A percentile compares a stretch with the other conserved stretches of the same genome.
Conservation (phyloP, 805 yeast genomes). For the Hanseniaspora occidentalis region DNA sequence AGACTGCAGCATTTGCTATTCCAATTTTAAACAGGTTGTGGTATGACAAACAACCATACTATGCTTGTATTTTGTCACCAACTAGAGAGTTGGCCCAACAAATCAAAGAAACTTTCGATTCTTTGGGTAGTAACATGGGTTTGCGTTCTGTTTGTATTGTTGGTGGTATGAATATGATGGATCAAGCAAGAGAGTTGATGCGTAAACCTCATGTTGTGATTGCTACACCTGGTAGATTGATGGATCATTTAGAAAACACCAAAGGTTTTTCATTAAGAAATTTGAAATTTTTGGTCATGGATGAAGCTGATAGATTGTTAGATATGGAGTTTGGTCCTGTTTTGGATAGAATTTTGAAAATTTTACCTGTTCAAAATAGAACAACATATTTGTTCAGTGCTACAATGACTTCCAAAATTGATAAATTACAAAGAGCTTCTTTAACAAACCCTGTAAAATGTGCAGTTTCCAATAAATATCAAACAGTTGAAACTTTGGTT, state of each 20-base stretch:
- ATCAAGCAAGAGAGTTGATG: constrained; percentile 87
- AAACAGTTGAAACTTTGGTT: constrained; percentile 87
- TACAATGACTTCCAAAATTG: constrained; percentile 94
- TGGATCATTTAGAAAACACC: constrained; percentile 89
- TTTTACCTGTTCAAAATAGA: constrained; percentile 70
- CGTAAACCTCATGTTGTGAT: constrained; percentile 89
- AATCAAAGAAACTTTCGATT: constrained; percentile 90
- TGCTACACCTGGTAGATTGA: constrained; percentile 89
- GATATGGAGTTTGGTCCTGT: constrained; percentile 98
- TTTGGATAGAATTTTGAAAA: constrained; percentile 68
- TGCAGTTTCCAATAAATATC: constrained; percentile 77
- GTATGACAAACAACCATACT: constrained; percentile 80
- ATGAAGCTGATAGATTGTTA: constrained; percentile 90
- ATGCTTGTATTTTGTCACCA: constrained; percentile 79
- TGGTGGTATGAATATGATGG: constrained; percentile 98
- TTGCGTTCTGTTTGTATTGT: constrained; percentile 80
- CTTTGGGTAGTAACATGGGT: constrained; percentile 86
- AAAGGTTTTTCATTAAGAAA: constrained; percentile 76
- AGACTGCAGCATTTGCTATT: constrained; percentile 96
- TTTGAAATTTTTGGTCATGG: constrained; percentile 78
- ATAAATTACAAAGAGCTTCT: constrained; percentile 88
- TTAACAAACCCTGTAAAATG: constrained; percentile 79
- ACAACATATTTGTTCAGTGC: constrained; percentile 86
- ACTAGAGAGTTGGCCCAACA: constrained; percentile 79
- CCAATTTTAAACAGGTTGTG: constrained; percentile 87